Evolutionary conservation across 495 filamentous ascomycete species (phyloP), one percentile per base, ranked within the genome.

Genomic region (Podospora pseudoanserina): DNA sequence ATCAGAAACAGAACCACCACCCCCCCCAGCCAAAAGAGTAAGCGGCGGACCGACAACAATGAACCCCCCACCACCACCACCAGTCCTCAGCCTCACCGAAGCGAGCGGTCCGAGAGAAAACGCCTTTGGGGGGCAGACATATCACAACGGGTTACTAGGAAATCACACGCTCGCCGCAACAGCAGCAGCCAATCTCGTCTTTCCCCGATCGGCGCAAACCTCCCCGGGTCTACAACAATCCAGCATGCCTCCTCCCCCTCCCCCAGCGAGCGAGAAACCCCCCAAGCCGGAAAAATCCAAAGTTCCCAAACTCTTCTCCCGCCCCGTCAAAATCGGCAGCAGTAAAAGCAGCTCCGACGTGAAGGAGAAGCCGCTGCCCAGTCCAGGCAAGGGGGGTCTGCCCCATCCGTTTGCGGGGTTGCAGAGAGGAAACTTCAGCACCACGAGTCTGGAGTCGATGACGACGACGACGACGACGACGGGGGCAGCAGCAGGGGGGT

Each of bases 171-270:
- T 87, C 57, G 91, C 89, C 4, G 92, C 93, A 3, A 88, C 92
- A 2, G 88, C 92, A 4, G 93, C 93, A 3, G 93, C 93, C 15
- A 97, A 93, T 74, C 84, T 89, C 18, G 93, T 88, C n/a, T 97
- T 95, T 75, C 91, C 93, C 5, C 83, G 91, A 59, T 83, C 84
- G 76, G 71, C 79, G 23, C 81, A 83, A 64, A 72, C 82, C 0
- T 87, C 86, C 9, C 88, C 86, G 2, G 76, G 74, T 16, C 67
- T 83, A 44, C 73, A 82, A 39, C 71, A 28, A 15, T 44, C 30
- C 4, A 15, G n/a, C 58, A 53, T 70, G 13, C 64, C 74, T 18
- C 71, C 75, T 1, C 68, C 77, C 7, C 77, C 80, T 18, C 76
- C 79, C 0, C 70, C 79, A 0, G 79, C 87, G 34, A 85, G 85